phyloP scores from a whole-genome alignment of 768 basidiomycete species.

The Cytidiella melzeri region DNA sequence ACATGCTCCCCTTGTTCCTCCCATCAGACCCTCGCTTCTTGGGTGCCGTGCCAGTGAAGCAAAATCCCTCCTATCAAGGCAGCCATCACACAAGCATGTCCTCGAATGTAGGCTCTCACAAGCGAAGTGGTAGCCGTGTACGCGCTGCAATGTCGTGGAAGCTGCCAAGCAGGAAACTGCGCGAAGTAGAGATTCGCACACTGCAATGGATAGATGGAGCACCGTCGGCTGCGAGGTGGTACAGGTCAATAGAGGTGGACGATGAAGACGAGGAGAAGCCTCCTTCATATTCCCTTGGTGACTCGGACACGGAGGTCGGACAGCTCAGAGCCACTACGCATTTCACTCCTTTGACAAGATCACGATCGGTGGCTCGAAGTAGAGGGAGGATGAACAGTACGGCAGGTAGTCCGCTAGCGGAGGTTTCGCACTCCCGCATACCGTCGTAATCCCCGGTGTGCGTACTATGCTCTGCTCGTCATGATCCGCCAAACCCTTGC shows the following conservation, averaged over 20 bases:
- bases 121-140: constrained; percentile 13
- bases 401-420: constrained; percentile 20
- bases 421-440: too few relatives aligned
- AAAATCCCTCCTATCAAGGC: background rate
- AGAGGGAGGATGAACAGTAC: constrained; percentile 37
- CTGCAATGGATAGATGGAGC: constrained; percentile 70
- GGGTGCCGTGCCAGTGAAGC: constrained; percentile 56
- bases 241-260: constrained; percentile 35
- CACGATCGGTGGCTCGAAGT: constrained; percentile 47
- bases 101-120: background rate
- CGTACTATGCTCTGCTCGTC: too few relatives aligned
- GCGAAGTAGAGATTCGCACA: constrained; percentile 53
- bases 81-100: background rate
- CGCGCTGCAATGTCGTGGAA: constrained; percentile 50
- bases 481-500: too few relatives aligned
- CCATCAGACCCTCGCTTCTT: constrained; percentile 78
- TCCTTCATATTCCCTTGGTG: constrained; percentile 27
- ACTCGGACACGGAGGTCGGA: constrained; percentile 18
- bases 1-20: constrained; percentile 85
- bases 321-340: constrained; percentile 30
- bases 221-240: constrained; percentile 57
- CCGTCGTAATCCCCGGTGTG: too few relatives aligned
- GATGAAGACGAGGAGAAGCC: constrained; percentile 30
- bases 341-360: constrained; percentile 60
- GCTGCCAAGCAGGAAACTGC: constrained; percentile 50